Evolutionary conservation across 495 filamentous ascomycete genomes (phyloP).

Genomic region (Diplogelasinospora grovesii): DNA sequence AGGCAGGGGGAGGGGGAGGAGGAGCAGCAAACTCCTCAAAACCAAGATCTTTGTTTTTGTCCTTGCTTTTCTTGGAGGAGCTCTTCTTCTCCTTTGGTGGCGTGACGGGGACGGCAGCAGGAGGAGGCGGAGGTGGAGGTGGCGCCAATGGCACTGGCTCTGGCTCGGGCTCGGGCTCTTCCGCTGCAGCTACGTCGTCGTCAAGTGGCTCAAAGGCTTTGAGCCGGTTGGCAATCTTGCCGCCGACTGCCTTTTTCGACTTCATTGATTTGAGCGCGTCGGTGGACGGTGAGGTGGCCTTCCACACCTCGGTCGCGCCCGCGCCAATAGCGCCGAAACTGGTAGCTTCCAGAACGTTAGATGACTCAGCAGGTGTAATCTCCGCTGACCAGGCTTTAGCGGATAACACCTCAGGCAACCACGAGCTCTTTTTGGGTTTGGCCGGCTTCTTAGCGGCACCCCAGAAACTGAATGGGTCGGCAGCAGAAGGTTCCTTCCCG

Average conservation of each 20-base stretch:
- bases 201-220: slow-evolving; percentile 45
- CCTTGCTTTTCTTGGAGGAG: slow-evolving; percentile 22
- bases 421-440: slow-evolving; percentile 23
- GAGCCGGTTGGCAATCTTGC: slow-evolving; percentile 47
- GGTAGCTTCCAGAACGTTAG: slow-evolving; percentile 31
- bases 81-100: slow-evolving; percentile 18
- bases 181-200: slow-evolving; percentile 27
- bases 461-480: slow-evolving; percentile 43
- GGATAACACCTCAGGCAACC: slow-evolving; percentile 3
- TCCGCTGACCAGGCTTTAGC: slow-evolving; percentile 15
- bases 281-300: slow-evolving; percentile 28
- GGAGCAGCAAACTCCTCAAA: slow-evolving; percentile 5
- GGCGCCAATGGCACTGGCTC: slow-evolving; percentile 15
- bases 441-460: slow-evolving; percentile 32
- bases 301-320: slow-evolving; percentile 24
- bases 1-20: slow-evolving; percentile 13
- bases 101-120: slow-evolving; percentile 4
- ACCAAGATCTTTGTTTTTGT: slow-evolving; percentile 8
- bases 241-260: slow-evolving; percentile 36
- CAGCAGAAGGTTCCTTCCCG: slow-evolving; percentile 14
- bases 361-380: slow-evolving; percentile 37
- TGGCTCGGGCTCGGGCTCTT: slow-evolving; percentile 7
- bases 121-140: slow-evolving; percentile 11
- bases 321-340: slow-evolving; percentile 13
- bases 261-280: slow-evolving; percentile 28